These are phyloP conservation scores for Aspergillus campestris DNA, from an alignment of 495 filamentous ascomycete genomes.

Conservation along the genomic window DNA sequence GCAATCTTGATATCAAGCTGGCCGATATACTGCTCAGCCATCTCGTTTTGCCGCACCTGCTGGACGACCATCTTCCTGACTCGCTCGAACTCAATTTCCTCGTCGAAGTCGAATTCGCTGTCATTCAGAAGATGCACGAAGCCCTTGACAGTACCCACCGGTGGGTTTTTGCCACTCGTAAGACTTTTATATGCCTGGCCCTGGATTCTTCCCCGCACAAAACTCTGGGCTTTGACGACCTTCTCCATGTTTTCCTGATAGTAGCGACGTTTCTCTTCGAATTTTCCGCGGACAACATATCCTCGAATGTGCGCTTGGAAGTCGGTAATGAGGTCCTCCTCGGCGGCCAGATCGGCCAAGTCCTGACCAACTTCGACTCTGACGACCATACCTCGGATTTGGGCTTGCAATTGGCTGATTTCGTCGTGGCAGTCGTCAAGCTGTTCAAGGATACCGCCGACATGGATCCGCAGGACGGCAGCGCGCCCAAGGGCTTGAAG, in stretches of 20 bases:
- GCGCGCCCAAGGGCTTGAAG: constrained; percentile 70
- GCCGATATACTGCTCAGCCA: constrained; percentile 95
- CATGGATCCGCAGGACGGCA: constrained; percentile 61
- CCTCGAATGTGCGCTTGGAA: constrained; percentile 72
- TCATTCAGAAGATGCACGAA: constrained; percentile 98
- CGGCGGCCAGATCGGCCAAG: constrained; percentile 66
- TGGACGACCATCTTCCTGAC: constrained; percentile 91
- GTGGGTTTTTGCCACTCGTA: constrained; percentile 94
- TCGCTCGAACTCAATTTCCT: constrained; percentile 93
- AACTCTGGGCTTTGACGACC: constrained; percentile 97
- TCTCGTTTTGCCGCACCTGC: constrained; percentile 92
- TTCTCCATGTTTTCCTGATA: constrained; percentile 97
- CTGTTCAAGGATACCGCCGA: constrained; percentile 61
- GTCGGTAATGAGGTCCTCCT: constrained; percentile 65
- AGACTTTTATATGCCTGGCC: constrained; percentile 96
- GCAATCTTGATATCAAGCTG: constrained; percentile 99
- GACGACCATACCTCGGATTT: constrained; percentile 69
- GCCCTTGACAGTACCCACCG: constrained; percentile 91
- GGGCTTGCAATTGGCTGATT: constrained; percentile 59
- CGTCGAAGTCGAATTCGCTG: constrained; percentile 97
- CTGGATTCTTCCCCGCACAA: constrained; percentile 85
- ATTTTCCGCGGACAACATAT: constrained; percentile 61
- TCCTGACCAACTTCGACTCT: constrained; percentile 61
- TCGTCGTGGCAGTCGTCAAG: constrained; percentile 77
- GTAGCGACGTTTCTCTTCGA: constrained; percentile 76